Conservation (phyloP, 1,139 yeast species). For the Zygoascus sp. region DNA sequence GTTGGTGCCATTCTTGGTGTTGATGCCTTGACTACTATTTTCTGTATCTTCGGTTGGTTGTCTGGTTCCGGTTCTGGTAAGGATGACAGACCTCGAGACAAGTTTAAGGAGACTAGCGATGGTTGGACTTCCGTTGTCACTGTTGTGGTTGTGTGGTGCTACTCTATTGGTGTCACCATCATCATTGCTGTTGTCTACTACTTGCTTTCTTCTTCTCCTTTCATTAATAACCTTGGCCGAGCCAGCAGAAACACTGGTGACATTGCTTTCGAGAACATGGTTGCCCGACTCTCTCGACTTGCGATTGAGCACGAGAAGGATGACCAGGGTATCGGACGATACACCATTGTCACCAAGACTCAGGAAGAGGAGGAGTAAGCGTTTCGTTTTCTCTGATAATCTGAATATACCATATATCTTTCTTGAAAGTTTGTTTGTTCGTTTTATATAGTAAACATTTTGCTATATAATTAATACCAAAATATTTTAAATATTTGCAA, state of each 20-base stretch:
- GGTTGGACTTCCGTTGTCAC: slow-evolving; percentile 96
- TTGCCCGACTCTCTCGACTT: slow-evolving; percentile 36
- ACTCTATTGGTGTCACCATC: slow-evolving; percentile 96
- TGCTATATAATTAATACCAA: slow-evolving; percentile 5
- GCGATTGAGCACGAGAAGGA: slow-evolving; percentile 38
- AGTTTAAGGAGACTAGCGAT: slow-evolving; percentile 43
- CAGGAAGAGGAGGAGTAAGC: slow-evolving; percentile 32
- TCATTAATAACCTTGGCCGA: slow-evolving; percentile 35
- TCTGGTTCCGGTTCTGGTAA: slow-evolving; percentile 43
- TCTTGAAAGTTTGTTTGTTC: slow-evolving; percentile 2
- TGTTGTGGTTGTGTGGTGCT: slow-evolving; percentile 88
- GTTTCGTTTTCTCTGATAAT: neutral
- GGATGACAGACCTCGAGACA: slow-evolving; percentile 26
- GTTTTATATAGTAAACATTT: neutral
- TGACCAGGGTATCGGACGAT: slow-evolving; percentile 31
- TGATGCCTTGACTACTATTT: slow-evolving; percentile 85
- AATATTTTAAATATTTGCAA: neutral
- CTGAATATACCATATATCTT: slow-evolving; percentile 7
- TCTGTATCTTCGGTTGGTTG: slow-evolving; percentile 95
- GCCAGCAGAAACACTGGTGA: slow-evolving; percentile 31
- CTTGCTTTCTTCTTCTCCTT: slow-evolving; percentile 47
- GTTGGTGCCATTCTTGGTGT: slow-evolving; percentile 87
- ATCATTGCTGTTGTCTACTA: slow-evolving; percentile 95
- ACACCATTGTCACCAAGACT: slow-evolving; percentile 33
- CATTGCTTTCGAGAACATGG: slow-evolving; percentile 35